phyloP scores from a whole-genome alignment of 2,329 filamentous ascomycete genomes.

The Trichoderma sp. region DNA sequence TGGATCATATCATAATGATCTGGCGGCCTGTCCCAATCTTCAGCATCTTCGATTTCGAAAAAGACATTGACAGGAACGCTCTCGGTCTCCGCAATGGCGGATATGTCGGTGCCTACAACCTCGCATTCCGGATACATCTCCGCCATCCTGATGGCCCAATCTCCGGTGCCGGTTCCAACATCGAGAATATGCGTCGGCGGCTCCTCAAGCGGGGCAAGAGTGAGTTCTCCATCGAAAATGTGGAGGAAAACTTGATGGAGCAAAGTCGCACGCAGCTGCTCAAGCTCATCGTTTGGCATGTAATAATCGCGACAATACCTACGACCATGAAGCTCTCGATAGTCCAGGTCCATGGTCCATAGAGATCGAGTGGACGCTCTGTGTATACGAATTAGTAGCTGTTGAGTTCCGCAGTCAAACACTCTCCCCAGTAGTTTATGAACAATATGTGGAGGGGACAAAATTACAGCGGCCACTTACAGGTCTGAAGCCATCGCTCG shows the following conservation, averaged over 20 bases:
- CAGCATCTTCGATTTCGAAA: constrained; percentile 62
- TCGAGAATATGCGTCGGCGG: constrained; percentile 50
- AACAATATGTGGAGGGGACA: background rate
- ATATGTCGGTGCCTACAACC: constrained; percentile 60
- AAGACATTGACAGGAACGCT: constrained; percentile 59
- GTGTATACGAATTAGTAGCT: background rate
- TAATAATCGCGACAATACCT: constrained; percentile 64
- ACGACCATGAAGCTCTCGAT: constrained; percentile 61
- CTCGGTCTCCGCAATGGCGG: constrained; percentile 56
- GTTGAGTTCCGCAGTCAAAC: background rate
- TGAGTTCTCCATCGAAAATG: constrained; percentile 48
- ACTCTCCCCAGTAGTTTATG: background rate
- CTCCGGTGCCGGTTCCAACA: constrained; percentile 60
- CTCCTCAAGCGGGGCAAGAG: constrained; percentile 44
- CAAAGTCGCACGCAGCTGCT: constrained; percentile 63
- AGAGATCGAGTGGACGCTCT: constrained; percentile 51
- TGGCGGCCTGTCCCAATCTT: constrained; percentile 58
- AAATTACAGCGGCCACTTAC: constrained; percentile 38
- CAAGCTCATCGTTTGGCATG: constrained; percentile 67
- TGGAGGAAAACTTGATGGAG: constrained; percentile 64
- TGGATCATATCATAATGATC: constrained; percentile 59
- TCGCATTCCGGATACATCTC: constrained; percentile 56
- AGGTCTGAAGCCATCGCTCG: constrained; percentile 33
- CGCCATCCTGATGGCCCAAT: constrained; percentile 54
- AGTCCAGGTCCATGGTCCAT: constrained; percentile 54